phyloP scores from a whole-genome alignment of 2,329 filamentous ascomycete species.

The Sporothrix inflata region DNA sequence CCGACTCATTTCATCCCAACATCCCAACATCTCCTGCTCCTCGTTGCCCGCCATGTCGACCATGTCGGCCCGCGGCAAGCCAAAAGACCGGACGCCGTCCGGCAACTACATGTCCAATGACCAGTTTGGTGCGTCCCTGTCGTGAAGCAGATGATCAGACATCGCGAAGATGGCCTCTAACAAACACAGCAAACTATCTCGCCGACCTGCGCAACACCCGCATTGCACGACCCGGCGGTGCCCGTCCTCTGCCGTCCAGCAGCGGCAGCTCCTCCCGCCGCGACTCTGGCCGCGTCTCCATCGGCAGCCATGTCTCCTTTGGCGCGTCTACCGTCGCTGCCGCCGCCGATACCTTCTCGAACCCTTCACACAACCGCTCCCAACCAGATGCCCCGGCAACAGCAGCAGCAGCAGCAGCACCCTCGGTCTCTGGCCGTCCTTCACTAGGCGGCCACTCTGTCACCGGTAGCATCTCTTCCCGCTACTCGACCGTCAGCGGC shows the following conservation, averaged over 20 bases:
- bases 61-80: constrained; percentile 36
- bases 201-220: constrained; percentile 71
- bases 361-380: constrained; percentile 34
- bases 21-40: not conserved
- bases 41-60: constrained; percentile 39
- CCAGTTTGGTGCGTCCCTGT: constrained; percentile 56
- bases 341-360: constrained; percentile 27
- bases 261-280: constrained; percentile 37
- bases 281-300: constrained; percentile 25
- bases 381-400: constrained; percentile 31
- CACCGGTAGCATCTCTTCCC: constrained; percentile 53
- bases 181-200: constrained; percentile 65
- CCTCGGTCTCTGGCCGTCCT: constrained; percentile 20
- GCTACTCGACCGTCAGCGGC: constrained; percentile 52
- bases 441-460: constrained; percentile 45
- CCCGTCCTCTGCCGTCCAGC: constrained; percentile 61
- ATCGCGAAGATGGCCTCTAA: not conserved
- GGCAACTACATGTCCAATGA: constrained; percentile 68
- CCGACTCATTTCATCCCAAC: not conserved
- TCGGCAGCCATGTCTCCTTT: constrained; percentile 25
- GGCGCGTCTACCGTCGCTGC: constrained; percentile 31
- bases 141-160: not conserved
- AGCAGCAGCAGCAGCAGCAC: not conserved
- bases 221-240: constrained; percentile 69
- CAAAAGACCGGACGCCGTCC: constrained; percentile 55